These are phyloP conservation scores for Exophiala calicioides DNA, from an alignment of 2,329 filamentous ascomycete genomes.

Conservation along the genomic window DNA sequence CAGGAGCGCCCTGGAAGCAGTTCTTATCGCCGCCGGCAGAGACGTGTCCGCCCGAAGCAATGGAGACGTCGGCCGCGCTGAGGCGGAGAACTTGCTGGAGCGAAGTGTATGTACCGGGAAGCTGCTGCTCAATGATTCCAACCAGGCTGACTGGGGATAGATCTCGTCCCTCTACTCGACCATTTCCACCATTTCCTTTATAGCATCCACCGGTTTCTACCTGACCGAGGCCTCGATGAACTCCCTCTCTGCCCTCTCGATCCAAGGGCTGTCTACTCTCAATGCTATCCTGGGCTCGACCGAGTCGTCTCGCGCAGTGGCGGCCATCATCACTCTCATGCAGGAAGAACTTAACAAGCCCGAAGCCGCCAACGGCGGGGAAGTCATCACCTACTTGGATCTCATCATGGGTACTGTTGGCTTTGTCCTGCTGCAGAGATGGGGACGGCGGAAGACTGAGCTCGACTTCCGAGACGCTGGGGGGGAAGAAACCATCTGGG, in stretches of 20 bases:
- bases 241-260: constrained; percentile 45
- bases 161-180: constrained; percentile 46
- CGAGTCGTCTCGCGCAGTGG: constrained; percentile 51
- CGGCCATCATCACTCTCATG: constrained; percentile 50
- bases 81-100: constrained; percentile 49
- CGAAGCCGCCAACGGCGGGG: constrained; percentile 35
- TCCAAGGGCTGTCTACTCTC: constrained; percentile 47
- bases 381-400: constrained; percentile 46
- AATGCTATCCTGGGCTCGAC: constrained; percentile 52
- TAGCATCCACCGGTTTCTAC: constrained; percentile 49
- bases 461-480: constrained; percentile 42
- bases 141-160: constrained; percentile 31
- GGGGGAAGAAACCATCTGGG: constrained; percentile 46
- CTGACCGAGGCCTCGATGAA: constrained; percentile 47
- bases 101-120: constrained; percentile 42
- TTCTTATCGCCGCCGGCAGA: constrained; percentile 46
- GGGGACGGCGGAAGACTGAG: constrained; percentile 48
- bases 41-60: constrained; percentile 49
- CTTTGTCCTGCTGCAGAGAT: constrained; percentile 49
- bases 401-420: constrained; percentile 47
- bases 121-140: neutral
- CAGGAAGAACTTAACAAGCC: constrained; percentile 46
- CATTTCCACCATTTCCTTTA: constrained; percentile 49
- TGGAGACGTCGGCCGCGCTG: constrained; percentile 46
- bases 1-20: constrained; percentile 47